Evolutionary conservation across 306 rosid genomes (phyloP).

Genomic region (Potentilla sterilis): DNA sequence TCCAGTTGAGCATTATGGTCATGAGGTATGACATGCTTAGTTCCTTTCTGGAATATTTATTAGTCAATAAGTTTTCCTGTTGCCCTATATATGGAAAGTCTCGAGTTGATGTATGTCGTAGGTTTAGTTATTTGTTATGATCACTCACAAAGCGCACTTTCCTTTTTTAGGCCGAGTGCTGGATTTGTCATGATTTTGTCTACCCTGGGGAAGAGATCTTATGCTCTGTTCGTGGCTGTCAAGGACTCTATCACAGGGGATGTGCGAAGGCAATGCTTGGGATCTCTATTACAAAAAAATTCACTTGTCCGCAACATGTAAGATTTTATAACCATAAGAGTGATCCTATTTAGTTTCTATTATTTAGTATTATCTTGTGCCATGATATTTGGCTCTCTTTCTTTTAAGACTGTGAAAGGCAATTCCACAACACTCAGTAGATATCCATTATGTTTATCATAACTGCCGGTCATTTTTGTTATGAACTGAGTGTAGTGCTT

Average conservation of each 20-base stretch:
- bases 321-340: slow-evolving; percentile 15
- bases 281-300: slow-evolving; percentile 45
- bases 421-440: too few species aligned
- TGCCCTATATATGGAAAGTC: not conserved
- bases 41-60: not conserved
- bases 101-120: not conserved
- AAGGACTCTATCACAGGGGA: slow-evolving; percentile 47
- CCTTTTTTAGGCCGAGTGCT: slow-evolving; percentile 56
- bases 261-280: slow-evolving; percentile 59
- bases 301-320: slow-evolving; percentile 93
- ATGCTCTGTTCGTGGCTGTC: slow-evolving; percentile 75
- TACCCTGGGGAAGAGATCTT: slow-evolving; percentile 48
- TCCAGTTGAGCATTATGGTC: slow-evolving; percentile 10
- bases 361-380: not conserved
- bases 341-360: not conserved
- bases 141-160: not conserved
- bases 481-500: too few species aligned
- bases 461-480: not conserved
- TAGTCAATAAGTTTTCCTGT: not conserved
- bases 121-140: not conserved
- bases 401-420: not conserved
- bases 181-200: slow-evolving; percentile 42
- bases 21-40: not conserved
- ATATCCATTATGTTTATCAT: not conserved
- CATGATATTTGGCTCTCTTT: not conserved